A percentile compares a stretch with the other conserved stretches of the same genome.
These are phyloP conservation scores for Xylaria intraflava DNA, from an alignment of 495 filamentous ascomycete genomes.

Conservation along the genomic window DNA sequence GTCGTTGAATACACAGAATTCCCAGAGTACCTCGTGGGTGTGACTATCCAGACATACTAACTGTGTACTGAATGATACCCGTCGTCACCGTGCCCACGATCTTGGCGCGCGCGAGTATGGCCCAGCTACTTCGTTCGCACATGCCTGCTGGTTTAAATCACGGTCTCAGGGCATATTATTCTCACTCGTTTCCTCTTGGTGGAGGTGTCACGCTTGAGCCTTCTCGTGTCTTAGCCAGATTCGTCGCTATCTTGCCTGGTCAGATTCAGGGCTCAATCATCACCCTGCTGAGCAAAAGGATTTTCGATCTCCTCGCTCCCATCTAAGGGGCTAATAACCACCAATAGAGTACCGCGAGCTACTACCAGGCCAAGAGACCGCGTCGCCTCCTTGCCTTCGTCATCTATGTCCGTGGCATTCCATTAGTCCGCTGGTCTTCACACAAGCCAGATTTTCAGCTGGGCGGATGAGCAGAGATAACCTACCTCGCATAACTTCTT, in stretches of 20 bases:
- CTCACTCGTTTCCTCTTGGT: not conserved
- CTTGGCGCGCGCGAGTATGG: not conserved
- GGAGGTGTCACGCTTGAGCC: not conserved
- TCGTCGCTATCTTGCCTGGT: not conserved
- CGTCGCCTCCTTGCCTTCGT: constrained; percentile 80
- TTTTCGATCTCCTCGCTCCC: constrained; percentile 95
- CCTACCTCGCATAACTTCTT: constrained; percentile 80
- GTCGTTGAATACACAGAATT: not conserved
- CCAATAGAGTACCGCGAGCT: constrained; percentile 84
- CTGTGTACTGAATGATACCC: not conserved
- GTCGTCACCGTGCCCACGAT: not conserved
- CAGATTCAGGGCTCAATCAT: constrained; percentile 7
- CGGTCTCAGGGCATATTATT: not conserved
- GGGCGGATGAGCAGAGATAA: not conserved
- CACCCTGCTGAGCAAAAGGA: constrained; percentile 70
- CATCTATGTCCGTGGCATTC: constrained; percentile 50
- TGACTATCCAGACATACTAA: not conserved
- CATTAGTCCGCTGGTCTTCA: constrained; percentile 3
- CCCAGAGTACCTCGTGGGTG: not conserved
- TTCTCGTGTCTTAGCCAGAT: not conserved
- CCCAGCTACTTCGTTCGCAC: not conserved
- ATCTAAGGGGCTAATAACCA: constrained; percentile 85
- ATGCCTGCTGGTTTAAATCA: not conserved
- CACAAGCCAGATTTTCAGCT: not conserved
- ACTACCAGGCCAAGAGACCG: constrained; percentile 85